These are phyloP conservation scores for Mortierella antarctica DNA, from an alignment of 192 early-diverging fungal species.

Conservation along the genomic window DNA sequence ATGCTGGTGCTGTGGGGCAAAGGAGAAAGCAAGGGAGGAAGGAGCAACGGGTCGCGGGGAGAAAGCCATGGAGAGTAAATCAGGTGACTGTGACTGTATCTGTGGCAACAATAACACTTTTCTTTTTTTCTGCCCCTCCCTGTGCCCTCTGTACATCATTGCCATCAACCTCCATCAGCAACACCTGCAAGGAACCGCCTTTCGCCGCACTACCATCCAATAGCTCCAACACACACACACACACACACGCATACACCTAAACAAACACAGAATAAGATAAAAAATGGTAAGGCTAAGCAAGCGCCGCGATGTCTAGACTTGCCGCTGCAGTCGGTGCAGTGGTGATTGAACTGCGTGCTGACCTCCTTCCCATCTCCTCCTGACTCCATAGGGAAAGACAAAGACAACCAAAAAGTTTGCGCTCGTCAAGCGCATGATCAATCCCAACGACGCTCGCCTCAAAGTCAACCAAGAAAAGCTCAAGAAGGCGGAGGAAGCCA, in stretches of 20 bases:
- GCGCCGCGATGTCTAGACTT: not conserved
- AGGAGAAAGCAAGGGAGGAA: not conserved
- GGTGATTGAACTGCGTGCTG: too few species aligned
- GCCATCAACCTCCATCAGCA: too few species aligned
- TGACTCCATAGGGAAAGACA: slow-evolving; percentile 78
- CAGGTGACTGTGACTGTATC: not conserved
- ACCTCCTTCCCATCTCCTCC: not conserved
- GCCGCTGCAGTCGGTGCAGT: not conserved
- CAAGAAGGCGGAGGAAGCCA: slow-evolving; percentile 73
- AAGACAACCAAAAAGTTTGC: slow-evolving; percentile 95
- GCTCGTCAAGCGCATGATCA: slow-evolving; percentile 92
- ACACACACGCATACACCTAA: too few species aligned
- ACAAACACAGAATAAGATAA: too few species aligned
- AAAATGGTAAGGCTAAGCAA: too few species aligned
- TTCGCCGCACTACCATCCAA: too few species aligned
- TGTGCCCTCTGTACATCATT: too few species aligned
- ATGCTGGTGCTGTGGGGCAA: not conserved
- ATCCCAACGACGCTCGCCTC: slow-evolving; percentile 90
- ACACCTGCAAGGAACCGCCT: too few species aligned
- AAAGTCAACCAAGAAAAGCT: slow-evolving; percentile 79
- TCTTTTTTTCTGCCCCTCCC: too few species aligned
- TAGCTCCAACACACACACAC: too few species aligned
- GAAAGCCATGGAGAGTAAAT: not conserved
- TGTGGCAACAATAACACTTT: not conserved
- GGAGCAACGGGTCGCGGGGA: not conserved